Evolutionary conservation across 768 basidiomycete genomes (phyloP), one percentile per base, ranked within the genome.

Genomic region (Kwoniella bestiolae): DNA sequence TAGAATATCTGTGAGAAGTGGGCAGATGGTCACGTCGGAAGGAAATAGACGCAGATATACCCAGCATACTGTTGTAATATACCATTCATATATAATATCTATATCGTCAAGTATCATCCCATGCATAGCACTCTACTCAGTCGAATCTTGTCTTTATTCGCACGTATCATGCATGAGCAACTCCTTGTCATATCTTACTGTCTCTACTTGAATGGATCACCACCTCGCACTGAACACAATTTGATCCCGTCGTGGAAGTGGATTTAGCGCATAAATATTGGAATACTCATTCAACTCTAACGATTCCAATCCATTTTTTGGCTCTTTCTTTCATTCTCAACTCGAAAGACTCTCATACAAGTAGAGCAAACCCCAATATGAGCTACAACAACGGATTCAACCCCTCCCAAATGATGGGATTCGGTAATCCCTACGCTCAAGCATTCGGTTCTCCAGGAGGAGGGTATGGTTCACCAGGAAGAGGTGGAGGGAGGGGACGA

Each of bases 321-420:
- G 2, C 21, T 1, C 9, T 25, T 47, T 47, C 6, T 18, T 47
- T 11, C 6, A 14, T 47, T 47, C 23, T 47, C 38, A 41, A 11
- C 38, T 41, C 38, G 18, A 14, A 3, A 41, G 4, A 41, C 38
- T 41, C 38, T 41, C 14, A 16, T 41, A 41, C 38, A 41, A 16
- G 38, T 18, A 16, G 38, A 41, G 38, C 5, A 49, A 21, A 3
- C 29, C 18, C 57, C 52, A 38, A 25, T 0, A 72, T 72, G 67
- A 68, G 55, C 63, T 73, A 62, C 46, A 60, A 69, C 52, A 71
- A 68, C 60, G 64, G 67, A 34, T 65, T 51, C 45, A 61, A 61
- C 21, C 65, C 38, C 18, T 11, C 38, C 38, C 38, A 55, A 41
- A 47, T 62, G 26, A 38, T 47, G 45, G 61, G 58, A 14, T 67